phyloP scores from a whole-genome alignment of 106 monocot genomes.

The Vanilla planifolia region DNA sequence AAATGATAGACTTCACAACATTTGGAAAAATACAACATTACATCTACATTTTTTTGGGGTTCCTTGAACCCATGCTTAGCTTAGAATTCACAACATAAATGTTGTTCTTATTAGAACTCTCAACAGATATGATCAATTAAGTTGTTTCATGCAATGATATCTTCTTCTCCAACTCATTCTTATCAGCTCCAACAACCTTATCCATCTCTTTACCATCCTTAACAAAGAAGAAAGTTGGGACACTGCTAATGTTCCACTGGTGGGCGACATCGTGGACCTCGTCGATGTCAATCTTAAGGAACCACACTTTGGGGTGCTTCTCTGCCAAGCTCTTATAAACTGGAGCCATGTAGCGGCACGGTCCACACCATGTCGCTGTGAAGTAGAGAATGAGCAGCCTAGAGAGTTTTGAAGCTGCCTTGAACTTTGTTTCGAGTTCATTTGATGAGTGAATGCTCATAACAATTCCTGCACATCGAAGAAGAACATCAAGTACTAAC shows the following conservation, averaged over 20 bases:
- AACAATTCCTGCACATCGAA: constrained; percentile 39
- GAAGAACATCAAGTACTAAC: background rate
- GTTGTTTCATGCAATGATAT: constrained; percentile 26
- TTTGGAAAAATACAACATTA: too few relatives aligned
- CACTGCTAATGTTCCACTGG: constrained; percentile 59
- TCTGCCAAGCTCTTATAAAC: constrained; percentile 52
- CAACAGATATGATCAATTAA: too few relatives aligned
- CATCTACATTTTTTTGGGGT: too few relatives aligned
- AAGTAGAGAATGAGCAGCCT: constrained; percentile 67
- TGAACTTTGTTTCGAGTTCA: constrained; percentile 58
- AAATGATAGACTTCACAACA: too few relatives aligned
- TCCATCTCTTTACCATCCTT: constrained; percentile 73
- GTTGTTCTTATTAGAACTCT: too few relatives aligned
- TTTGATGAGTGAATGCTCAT: constrained; percentile 40
- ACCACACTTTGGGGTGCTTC: constrained; percentile 46
- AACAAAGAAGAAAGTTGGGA: constrained; percentile 83
- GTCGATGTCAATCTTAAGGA: constrained; percentile 77
- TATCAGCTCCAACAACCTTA: constrained; percentile 69
- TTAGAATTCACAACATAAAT: too few relatives aligned
- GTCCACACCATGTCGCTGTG: constrained; percentile 97
- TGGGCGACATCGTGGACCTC: constrained; percentile 47
- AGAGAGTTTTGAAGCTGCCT: constrained; percentile 35
- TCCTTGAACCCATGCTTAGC: too few relatives aligned
- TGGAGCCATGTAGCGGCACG: constrained; percentile 63
- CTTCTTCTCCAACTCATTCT: constrained; percentile 64